Conservation (phyloP, 1,284 basidiomycete genomes). For the Phenoliferia sp. region DNA sequence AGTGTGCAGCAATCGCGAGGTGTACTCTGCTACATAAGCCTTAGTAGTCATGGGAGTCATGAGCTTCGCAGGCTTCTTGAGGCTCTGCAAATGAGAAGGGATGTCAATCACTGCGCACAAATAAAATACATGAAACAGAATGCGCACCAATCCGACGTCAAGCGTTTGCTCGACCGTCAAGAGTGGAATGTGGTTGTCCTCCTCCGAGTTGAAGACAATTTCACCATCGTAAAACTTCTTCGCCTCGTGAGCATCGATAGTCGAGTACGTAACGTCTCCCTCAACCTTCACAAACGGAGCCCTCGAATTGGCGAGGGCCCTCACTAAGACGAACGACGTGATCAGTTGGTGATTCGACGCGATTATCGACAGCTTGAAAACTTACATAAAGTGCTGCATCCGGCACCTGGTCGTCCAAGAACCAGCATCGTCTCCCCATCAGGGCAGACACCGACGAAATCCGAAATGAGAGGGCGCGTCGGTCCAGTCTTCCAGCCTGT, state of each 20-base stretch:
- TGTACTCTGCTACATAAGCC: background rate
- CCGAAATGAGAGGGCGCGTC: constrained; percentile 50
- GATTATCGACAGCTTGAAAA: background rate
- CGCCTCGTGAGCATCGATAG: constrained; percentile 51
- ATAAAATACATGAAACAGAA: background rate
- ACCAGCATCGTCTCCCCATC: constrained; percentile 56
- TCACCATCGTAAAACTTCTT: constrained; percentile 60
- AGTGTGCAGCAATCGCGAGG: background rate
- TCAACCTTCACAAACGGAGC: constrained; percentile 41
- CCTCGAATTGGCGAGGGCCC: constrained; percentile 39
- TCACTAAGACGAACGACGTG: constrained; percentile 28
- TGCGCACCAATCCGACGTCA: constrained; percentile 44
- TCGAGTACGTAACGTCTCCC: constrained; percentile 54
- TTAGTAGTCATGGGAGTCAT: background rate
- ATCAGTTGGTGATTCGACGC: constrained; percentile 25
- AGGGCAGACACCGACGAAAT: constrained; percentile 66
- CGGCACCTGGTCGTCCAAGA: constrained; percentile 46
- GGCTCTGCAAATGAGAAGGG: background rate
- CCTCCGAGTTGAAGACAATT: constrained; percentile 45
- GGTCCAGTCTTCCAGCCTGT: constrained; percentile 54
- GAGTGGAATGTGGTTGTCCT: constrained; percentile 59
- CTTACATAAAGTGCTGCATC: constrained; percentile 41
- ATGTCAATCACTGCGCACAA: background rate
- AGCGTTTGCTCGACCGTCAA: constrained; percentile 57
- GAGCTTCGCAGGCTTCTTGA: constrained; percentile 1